These are phyloP conservation scores for Cadophora sp. DNA, from an alignment of 2,329 filamentous ascomycete genomes.

Conservation along the genomic window DNA sequence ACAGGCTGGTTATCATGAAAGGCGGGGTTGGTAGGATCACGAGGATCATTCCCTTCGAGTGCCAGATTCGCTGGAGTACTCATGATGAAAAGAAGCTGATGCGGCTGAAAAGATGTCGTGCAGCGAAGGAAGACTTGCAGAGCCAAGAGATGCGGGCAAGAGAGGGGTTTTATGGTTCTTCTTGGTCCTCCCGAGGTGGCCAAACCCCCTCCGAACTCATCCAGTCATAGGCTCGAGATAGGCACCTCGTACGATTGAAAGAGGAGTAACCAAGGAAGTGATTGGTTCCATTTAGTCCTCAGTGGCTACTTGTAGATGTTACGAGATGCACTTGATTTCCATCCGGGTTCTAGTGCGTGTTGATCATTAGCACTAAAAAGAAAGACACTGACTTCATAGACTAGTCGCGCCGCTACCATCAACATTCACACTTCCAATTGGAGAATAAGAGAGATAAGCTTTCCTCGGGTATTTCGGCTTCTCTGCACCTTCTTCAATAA, in stretches of 20 bases:
- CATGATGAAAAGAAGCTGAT: conserved; percentile 27
- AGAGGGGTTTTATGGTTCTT: conserved; percentile 9
- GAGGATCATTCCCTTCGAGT: conserved; percentile 37
- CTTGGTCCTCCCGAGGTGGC: neutral
- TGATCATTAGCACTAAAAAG: neutral
- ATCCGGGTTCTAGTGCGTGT: conserved; percentile 3
- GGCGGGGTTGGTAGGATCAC: conserved; percentile 31
- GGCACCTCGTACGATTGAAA: neutral
- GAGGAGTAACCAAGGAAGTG: neutral
- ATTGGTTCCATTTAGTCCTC: neutral
- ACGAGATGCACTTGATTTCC: neutral
- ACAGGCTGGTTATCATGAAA: conserved; percentile 22
- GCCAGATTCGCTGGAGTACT: conserved; percentile 32
- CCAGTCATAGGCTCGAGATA: neutral
- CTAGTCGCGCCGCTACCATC: neutral
- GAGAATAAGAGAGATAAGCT: neutral
- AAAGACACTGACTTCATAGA: conserved; percentile 7
- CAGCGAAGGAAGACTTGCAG: neutral
- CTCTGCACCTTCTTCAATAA: conserved; percentile 2
- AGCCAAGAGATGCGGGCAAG: conserved; percentile 12
- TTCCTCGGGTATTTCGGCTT: conserved; percentile 1
- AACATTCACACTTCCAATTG: neutral
- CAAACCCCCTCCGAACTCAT: neutral
- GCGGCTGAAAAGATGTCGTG: neutral
- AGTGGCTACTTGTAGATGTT: neutral